These are phyloP conservation scores for Limtongia smithiae DNA, from an alignment of 805 yeast species.

Conservation along the genomic window DNA sequence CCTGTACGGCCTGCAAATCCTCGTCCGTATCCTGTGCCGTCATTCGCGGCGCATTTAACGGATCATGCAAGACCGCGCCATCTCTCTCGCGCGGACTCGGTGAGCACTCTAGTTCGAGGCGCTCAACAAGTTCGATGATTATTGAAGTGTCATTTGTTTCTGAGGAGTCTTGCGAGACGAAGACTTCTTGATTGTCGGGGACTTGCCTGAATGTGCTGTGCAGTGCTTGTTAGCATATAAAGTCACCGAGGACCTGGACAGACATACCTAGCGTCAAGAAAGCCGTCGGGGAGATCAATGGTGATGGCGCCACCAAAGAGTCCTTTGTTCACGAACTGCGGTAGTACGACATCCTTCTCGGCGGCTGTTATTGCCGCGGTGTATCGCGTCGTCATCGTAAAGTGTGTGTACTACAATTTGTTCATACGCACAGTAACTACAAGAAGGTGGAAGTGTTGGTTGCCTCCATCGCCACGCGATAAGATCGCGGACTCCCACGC, in stretches of 20 bases:
- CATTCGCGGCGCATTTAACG: conserved; percentile 44
- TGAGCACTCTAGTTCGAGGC: conserved; percentile 37
- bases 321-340: conserved; percentile 19
- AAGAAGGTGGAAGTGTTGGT: no score
- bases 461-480: no score
- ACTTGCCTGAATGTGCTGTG: conserved; percentile 63
- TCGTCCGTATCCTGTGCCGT: conserved; percentile 1
- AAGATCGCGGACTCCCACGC: no score
- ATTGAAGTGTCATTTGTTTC: conserved; percentile 35
- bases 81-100: conserved; percentile 32
- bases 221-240: background rate
- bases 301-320: conserved; percentile 83
- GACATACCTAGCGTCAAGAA: conserved; percentile 60
- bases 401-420: no score
- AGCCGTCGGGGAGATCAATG: conserved; percentile 53
- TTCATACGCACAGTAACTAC: no score
- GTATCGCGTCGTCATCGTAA: no score
- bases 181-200: conserved; percentile 95
- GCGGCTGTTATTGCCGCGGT: background rate
- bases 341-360: background rate
- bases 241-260: background rate
- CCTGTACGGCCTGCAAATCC: conserved; percentile 26
- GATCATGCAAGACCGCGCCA: no score
- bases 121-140: conserved; percentile 43
- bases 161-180: conserved; percentile 44